Evolutionary conservation across 805 yeast genomes (phyloP), one percentile per base, ranked within the genome.

Genomic region (Tetrapisispora arboricola): DNA sequence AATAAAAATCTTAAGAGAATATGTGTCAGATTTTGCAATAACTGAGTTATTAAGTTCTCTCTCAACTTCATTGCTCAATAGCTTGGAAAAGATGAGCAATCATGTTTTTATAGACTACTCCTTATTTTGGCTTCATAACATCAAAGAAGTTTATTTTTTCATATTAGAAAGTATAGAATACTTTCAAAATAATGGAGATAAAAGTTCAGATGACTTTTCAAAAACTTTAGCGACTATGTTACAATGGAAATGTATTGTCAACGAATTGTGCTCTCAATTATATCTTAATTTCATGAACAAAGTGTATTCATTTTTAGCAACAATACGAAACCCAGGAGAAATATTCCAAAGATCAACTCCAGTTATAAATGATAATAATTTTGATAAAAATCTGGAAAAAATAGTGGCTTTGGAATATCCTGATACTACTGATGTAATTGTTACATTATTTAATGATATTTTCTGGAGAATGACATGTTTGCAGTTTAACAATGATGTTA

Each of bases 401-500:
- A 10, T 35, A 3, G 38, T 26, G n/a, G n/a, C 15, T 19, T n/a
- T 19, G 6, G 32, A 26, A 13, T 26, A 16, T 26, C 31, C 32
- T 12, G 27, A 36, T n/a, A 26, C 40, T 1, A 22, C 25, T 7
- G 40, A 38, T 38, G 20, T 18, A 17, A 9, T 31, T 11, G 18
- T 38, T n/a, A 15, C 20, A 6, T 30, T 38, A 9, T 38, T 30
- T 13, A 31, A 38, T 25, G 18, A 38, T 22, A 9, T 31, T 12
- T 38, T 24, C 15, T 38, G 40, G 36, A 38, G 35, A 25, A 38
- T 38, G 40, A 38, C 15, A 9, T 20, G 31, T 17, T 4, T 31
- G 24, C 10, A 25, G 10, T 22, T 31, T 16, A 16, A 18, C 6
- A 32, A 18, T 9, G 22, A 16, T 9, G 40, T 38, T 1, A n/a